Base-by-base conservation (phyloP, 2,329 filamentous ascomycete species). In the Diaporthe sp. region DNA sequence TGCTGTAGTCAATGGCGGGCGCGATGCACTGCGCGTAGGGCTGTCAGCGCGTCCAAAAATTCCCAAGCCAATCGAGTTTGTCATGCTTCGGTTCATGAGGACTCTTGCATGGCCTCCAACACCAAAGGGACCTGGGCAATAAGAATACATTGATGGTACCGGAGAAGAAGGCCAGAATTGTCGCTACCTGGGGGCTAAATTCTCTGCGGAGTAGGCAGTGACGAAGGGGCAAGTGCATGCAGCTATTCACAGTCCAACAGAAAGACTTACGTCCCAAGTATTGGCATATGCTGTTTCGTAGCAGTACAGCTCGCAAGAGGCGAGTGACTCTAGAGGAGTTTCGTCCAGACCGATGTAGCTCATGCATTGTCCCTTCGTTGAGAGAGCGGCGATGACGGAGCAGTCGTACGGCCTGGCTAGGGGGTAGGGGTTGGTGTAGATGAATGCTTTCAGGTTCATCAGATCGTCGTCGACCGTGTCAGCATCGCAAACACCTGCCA, bases 291-390 rank as follows among this genome's bases (percentile, higher is more conserved):
- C 13, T 31, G 25, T 31, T 7, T 55, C 51, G 2, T 15, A 39
- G 49, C 65, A 69, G n/a, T 55, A 42, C 65, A 69, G 49, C n/a
- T 69, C 65, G 17, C 65, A 69, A 69, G 65, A 55, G 37, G 65
- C 65, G 31, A 69, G 65, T 6, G 31, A 53, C 34, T 69, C 6
- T 12, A 37, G 22, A 13, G 65, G 22, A 19, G 6, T 19, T 3
- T 22, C 34, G 7, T 39, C 31, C 15, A 42, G 4, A 25, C 34
- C 28, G 46, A 31, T 28, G 65, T 55, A 55, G 34, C 65, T 69
- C 65, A 69, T 55, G 15, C 65, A 69, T 31, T 55, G 31, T 31
- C 34, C 65, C 34, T 55, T 42, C 3, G n/a, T 3, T 13, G 65
- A 15, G 15, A 69, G 46, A 8, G 34, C 15, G 6, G 37, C 7